Base-by-base conservation (phyloP, 306 rosid genomes). In the Vigna mungo region DNA sequence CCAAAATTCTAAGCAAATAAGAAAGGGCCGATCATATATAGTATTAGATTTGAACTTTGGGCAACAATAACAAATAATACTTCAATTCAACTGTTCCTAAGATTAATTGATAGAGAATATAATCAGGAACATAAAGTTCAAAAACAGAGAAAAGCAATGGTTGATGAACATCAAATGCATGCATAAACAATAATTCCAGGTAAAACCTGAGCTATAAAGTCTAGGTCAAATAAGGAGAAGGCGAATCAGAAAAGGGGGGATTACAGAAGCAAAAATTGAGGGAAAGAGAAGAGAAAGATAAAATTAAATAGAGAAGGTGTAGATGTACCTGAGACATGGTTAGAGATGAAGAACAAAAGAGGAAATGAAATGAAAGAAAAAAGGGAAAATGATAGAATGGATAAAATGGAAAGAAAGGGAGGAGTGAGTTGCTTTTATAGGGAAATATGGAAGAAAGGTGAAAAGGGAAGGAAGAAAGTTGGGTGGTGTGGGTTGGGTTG, bases 271-370 rank as follows among this genome's bases (percentile, higher is more conserved):
- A 72, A 20, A 52, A 71, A 48, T 16, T n/a, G 25, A 61, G 1
- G 5, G 54, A 39, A 13, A 71, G 39, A 21, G 0, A 5, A 36
- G 0, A 17, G 66, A 53, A 52, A 36, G 5, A 56, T 0, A 8
- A 3, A 60, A 4, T 3, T 5, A 0, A 46, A 18, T 20, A 36
- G 5, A 52, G 2, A 7, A 79, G 13, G 37, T 71, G 47, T 5
- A 53, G 48, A 7, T 9, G 34, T 0, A 82, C 85, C 85, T 82
- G 85, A 82, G 85, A 82, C 85, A 82, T 82, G 74, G 39, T 44
- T 68, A 47, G 0, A 65, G 17, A 44, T 10, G 47, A 27, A 58
- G 4, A n/a, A 18, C 30, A 68, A 48, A 4, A 37, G 37, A 71
- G 32, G 16, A 17, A 62, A 30, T 32, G 68, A 61, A 34, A 7